Evolutionary conservation across 257 asterid species (phyloP).

Genomic region (Scutellaria baicalensis): DNA sequence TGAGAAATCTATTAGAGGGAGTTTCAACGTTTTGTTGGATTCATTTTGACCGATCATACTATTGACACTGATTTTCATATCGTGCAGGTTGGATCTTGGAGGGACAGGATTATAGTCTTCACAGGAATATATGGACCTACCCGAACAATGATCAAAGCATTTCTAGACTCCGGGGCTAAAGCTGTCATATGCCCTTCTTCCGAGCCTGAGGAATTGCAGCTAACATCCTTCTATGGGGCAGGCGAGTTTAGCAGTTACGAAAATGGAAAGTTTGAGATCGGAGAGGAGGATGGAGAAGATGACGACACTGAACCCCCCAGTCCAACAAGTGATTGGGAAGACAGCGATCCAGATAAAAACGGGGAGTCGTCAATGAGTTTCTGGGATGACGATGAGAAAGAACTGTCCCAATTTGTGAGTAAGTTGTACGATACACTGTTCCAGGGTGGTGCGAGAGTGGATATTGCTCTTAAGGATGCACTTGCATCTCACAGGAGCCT

Average conservation of each 20-base stretch:
- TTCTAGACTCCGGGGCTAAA: conserved; percentile 92
- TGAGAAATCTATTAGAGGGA: not conserved
- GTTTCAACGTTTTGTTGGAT: not conserved
- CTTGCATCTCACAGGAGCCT: conserved; percentile 57
- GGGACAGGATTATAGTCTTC: conserved; percentile 87
- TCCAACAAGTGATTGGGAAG: conserved; percentile 93
- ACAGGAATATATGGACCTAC: conserved; percentile 86
- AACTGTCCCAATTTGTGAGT: conserved; percentile 64
- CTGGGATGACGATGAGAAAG: conserved; percentile 94
- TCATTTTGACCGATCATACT: not conserved
- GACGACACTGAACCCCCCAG: conserved; percentile 63
- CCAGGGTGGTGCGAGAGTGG: conserved; percentile 63
- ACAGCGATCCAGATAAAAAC: conserved; percentile 62
- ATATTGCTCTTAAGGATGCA: conserved; percentile 52
- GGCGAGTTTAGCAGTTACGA: conserved; percentile 66
- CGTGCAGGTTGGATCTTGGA: conserved; percentile 87
- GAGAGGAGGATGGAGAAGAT: conserved; percentile 82
- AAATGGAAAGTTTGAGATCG: conserved; percentile 87
- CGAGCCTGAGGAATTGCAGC: conserved; percentile 76
- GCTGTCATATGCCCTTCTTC: conserved; percentile 88
- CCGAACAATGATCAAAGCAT: conserved; percentile 67
- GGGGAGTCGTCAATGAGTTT: conserved; percentile 37
- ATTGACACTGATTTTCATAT: conserved; percentile 1
- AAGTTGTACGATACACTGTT: conserved; percentile 67
- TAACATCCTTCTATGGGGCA: conserved; percentile 64